Conservation (phyloP, 805 yeast genomes). For the Saccharomycopsis sp. region DNA sequence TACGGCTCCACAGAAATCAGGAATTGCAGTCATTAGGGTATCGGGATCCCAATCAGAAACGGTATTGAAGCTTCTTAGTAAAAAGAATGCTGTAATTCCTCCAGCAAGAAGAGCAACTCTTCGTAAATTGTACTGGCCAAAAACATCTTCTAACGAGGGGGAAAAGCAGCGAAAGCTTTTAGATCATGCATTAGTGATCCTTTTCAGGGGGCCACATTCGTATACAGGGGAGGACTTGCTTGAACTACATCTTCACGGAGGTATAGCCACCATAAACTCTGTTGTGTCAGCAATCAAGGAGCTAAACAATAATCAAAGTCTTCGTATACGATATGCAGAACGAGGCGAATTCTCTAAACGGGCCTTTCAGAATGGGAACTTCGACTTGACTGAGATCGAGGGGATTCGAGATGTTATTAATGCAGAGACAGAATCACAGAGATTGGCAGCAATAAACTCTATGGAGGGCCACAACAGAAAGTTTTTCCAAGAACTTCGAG, state of each 20-base stretch:
- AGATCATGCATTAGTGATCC: conserved; percentile 72
- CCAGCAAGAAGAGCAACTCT: conserved; percentile 50
- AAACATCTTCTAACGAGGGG: background rate
- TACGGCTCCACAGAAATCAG: conserved; percentile 74
- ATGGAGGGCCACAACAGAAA: conserved; percentile 61
- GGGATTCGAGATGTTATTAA: conserved; percentile 84
- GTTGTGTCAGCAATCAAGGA: conserved; percentile 56
- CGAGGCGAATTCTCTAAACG: conserved; percentile 88
- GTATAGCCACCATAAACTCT: conserved; percentile 71
- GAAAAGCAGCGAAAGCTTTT: conserved; percentile 36
- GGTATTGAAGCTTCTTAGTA: conserved; percentile 44
- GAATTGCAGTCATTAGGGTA: conserved; percentile 78
- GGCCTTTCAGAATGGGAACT: conserved; percentile 76
- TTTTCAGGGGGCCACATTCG: conserved; percentile 65
- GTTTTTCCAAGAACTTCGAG: conserved; percentile 61
- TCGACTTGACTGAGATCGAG: conserved; percentile 86
- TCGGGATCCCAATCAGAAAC: conserved; percentile 60
- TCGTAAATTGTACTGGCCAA: conserved; percentile 43
- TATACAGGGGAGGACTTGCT: conserved; percentile 90
- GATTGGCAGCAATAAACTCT: conserved; percentile 66
- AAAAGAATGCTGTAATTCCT: conserved; percentile 31
- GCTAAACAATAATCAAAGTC: conserved; percentile 35
- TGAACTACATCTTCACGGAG: conserved; percentile 93
- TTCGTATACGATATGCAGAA: conserved; percentile 70
- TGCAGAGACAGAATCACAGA: conserved; percentile 88